Base-by-base conservation (phyloP, 768 basidiomycete genomes). In the Mycena galericulata region DNA sequence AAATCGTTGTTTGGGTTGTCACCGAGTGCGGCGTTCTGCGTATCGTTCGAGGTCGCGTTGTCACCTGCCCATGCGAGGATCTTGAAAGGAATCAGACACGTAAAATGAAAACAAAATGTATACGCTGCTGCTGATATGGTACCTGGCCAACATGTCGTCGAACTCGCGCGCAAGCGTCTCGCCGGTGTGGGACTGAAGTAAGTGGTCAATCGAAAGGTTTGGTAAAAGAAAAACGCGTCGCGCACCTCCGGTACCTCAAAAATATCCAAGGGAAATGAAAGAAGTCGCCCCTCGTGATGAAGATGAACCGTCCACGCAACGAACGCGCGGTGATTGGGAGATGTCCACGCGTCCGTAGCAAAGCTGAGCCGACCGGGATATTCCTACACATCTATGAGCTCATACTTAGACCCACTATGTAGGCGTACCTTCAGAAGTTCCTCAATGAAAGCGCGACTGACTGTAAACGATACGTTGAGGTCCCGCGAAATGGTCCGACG, bases 401-500 rank as follows among this genome's bases (percentile, higher is more conserved):
- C 24, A 20, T 15, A 50, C 26, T 29, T 29, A 50, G 46, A 50
- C 27, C 26, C 24, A 11, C 11, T 14, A 15, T 12, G 15, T 6
- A n/a, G 27, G 59, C 70, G 54, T 40, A 79, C 77, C 62, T 68
- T 36, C 12, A 79, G 68, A 46, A 80, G 68, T 20, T 75, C 74
- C 8, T 73, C 72, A 26, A 85, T 70, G 1, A 62, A 29, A 6
- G 72, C 34, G 0, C 66, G 51, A 10, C 63, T 67, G 1, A 47
- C 29, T 3, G 24, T 63, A 65, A 82, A 85, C 0, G 81, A 73
- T 1, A 68, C 29, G 38, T 76, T 70, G 0, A 81, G 62, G 57
- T 85, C 82, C 3, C 75, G 65, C 0, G 75, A 72, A 0, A 85
- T 74, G 0, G 80, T 85, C 0, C 62, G 40, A 0, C 72, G 67